Percentiles rank a stretch among this genome's conserved stretches.
Conservation (phyloP, 163 green algal species). For the Chlamydomonas reinhardtii region DNA sequence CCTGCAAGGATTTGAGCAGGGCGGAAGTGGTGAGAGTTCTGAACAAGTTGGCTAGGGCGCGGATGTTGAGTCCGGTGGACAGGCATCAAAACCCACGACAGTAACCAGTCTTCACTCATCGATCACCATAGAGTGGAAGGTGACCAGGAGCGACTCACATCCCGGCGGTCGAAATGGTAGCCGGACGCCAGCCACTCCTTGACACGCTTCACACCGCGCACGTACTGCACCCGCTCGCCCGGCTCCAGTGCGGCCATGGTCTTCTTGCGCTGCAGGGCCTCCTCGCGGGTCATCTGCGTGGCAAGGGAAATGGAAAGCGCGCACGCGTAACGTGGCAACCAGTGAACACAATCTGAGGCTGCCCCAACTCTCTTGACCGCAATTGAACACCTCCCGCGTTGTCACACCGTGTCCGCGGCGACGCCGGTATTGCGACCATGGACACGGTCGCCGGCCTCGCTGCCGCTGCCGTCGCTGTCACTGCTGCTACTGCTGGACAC, state of each 20-base stretch:
- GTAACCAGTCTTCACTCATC: too few species aligned
- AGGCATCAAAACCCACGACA: too few species aligned
- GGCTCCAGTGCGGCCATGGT: slow-evolving; percentile 38
- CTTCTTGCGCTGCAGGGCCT: slow-evolving; percentile 35
- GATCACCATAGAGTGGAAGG: too few species aligned
- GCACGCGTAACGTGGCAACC: too few species aligned
- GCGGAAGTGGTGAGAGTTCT: too few species aligned
- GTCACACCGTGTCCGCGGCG: slow-evolving; percentile 26
- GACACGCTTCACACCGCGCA: slow-evolving; percentile 32
- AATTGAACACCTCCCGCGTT: too few species aligned
- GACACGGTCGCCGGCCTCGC: not conserved
- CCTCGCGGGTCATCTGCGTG: slow-evolving; percentile 28
- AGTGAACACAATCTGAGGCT: too few species aligned
- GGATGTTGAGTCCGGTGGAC: too few species aligned
- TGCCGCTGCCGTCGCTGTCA: slow-evolving; percentile 17
- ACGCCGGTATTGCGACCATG: slow-evolving; percentile 20
- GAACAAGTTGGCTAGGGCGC: too few species aligned
- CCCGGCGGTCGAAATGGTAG: slow-evolving; percentile 43
- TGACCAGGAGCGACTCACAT: slow-evolving; percentile 20
- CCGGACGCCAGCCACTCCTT: slow-evolving; percentile 56
- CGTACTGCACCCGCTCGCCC: slow-evolving; percentile 41
- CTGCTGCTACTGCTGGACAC: slow-evolving; percentile 23
- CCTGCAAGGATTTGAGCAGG: too few species aligned
- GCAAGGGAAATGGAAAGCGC: too few species aligned
- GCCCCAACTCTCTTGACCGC: too few species aligned